Evolutionary conservation across 495 filamentous ascomycete genomes (phyloP), one percentile per base, ranked within the genome.

Genomic region (Lasiosphaeria ovina): DNA sequence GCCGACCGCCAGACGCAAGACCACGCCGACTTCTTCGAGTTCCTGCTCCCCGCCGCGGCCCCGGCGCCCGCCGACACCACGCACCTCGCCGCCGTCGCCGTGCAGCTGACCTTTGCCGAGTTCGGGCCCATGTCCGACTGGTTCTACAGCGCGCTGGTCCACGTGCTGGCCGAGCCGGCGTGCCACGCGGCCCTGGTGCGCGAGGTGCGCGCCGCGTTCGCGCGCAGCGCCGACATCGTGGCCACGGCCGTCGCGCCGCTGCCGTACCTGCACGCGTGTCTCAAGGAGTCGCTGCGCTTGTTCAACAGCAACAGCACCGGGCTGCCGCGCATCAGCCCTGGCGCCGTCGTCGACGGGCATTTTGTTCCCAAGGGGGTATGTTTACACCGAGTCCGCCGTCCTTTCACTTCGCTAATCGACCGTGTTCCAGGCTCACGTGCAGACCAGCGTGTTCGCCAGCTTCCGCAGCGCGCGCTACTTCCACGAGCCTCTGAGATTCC

Each of bases 1-100:
- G 24, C 24, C 24, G 24, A 24, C 24, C 24, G 24, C 24, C n/a
- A n/a, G n/a, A n/a, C n/a, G n/a, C n/a, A n/a, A 34, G 33, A 33
- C 16, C 50, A 53, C 16, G 17, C 35, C 31, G 50, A 53, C 50
- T 53, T 33, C 50, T 35, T 53, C 10, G 50, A 53, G 31, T 32
- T 33, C 5, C 17, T 53, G 9, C 8, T 53, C 16, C 50, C 50
- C 4, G 17, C 50, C 11, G 11, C 9, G 12, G 11, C 48, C 48
- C 7, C 48, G 8, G 12, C 16, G 31, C 12, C 50, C 4, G 2
- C 11, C 17, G 50, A 4, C 7, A 34, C n/a, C 50, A 53, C 32
- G 50, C n/a, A 31, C 31, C 11, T 53, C 4, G 16, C 32, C 10
- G 35, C 32, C n/a, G 24, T 53, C n/a, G n/a, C 50, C 4, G 33